Evolutionary conservation across 148 eudicot genomes (phyloP), one percentile per base, ranked within the genome.

Genomic region (Camellia lanceoleosa): DNA sequence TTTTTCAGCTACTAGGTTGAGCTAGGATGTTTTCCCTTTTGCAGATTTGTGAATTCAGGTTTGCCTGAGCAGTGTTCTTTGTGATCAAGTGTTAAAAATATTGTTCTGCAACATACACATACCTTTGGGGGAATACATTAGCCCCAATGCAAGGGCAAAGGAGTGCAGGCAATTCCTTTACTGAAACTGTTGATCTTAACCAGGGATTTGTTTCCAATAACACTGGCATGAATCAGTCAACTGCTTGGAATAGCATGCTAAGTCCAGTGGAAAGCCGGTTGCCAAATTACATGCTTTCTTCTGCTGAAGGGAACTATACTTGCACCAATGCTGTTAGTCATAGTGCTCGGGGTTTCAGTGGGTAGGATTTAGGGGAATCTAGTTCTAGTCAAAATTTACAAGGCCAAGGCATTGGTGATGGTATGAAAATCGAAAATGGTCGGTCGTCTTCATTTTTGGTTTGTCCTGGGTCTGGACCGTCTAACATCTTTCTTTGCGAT

Each of bases 311-410:
- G 61, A 76, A 66, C 68, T 18, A 15, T 60, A 77, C 66, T 59
- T 55, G 74, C 68, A n/a, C 38, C 2, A 43, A 63, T 78, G 51
- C 77, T 74, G 73, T 42, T 60, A 66, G 71, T 55, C 77, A 60
- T 20, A 63, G 15, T 71, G 63, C 67, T 78, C 81, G 51, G 68
- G 71, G 75, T 79, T 73, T 67, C 41, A 84, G 80, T 68, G 77
- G 79, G 2, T 82, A 85, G 84, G 85, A 86, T 51, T 66, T 30
- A 1, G 90, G 90, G 49, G 88, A 88, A 73, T 88, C 88, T 63
- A 84, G 90, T 78, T 80, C 88, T 49, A 62, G 79, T 56, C 77
- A 79, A 74, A 81, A 71, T 52, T 42, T 75, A 20, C 83, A 69
- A 38, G 73, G 73, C 61, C 81, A 69, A 41, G 76, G 47, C 65